Conservation (phyloP, 371 early-diverging fungal species). For the Mucor lusitanicus region DNA sequence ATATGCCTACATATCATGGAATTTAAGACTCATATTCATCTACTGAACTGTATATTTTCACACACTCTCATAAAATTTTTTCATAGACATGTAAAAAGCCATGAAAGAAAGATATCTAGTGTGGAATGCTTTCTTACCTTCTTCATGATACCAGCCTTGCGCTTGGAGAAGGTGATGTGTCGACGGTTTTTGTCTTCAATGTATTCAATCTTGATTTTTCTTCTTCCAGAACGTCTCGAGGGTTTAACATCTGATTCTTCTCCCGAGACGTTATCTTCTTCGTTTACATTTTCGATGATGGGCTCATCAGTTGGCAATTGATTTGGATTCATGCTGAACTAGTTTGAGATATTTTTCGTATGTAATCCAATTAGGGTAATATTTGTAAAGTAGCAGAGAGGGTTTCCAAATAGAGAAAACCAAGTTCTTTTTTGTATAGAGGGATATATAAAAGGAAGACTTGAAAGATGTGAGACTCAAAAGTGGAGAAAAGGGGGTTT, state of each 20-base stretch:
- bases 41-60: neutral
- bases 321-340: slow-evolving; percentile 11
- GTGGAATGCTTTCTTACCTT: slow-evolving; percentile 60
- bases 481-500: neutral
- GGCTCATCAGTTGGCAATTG: slow-evolving; percentile 13
- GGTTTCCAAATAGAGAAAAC: slow-evolving; percentile 16
- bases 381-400: slow-evolving; percentile 5
- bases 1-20: slow-evolving; percentile 69
- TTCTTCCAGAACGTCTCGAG: slow-evolving; percentile 75
- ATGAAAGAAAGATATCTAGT: neutral
- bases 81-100: neutral
- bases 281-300: slow-evolving; percentile 8
- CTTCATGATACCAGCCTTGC: slow-evolving; percentile 99
- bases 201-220: slow-evolving; percentile 96
- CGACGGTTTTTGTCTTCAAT: slow-evolving; percentile 94
- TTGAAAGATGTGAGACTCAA: neutral
- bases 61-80: neutral
- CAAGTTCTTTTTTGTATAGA: slow-evolving; percentile 5
- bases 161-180: slow-evolving; percentile 96
- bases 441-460: neutral
- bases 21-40: neutral
- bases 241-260: slow-evolving; percentile 51
- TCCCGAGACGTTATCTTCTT: slow-evolving; percentile 29
- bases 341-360: neutral
- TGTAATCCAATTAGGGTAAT: slow-evolving; percentile 17